These are phyloP conservation scores for Ogataea ramenticola DNA, from an alignment of 805 yeast species.

Conservation along the genomic window DNA sequence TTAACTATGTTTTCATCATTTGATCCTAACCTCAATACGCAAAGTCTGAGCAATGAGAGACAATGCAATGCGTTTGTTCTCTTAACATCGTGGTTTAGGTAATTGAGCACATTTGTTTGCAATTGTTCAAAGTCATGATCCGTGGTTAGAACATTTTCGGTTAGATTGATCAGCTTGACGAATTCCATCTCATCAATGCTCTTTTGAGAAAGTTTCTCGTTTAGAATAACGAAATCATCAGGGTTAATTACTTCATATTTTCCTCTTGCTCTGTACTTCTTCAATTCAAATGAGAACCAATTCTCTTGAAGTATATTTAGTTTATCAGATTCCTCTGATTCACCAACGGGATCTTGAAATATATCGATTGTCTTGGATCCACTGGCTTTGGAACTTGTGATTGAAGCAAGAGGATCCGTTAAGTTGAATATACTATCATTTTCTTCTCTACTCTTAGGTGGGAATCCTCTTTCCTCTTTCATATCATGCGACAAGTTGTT, in stretches of 20 bases:
- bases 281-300: not conserved
- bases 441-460: conserved; percentile 7
- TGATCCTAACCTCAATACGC: not conserved
- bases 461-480: not conserved
- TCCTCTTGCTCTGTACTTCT: not conserved
- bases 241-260: not conserved
- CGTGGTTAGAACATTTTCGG: not conserved
- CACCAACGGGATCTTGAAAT: not conserved
- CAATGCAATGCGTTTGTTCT: not conserved
- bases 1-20: not conserved
- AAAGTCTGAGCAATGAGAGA: not conserved
- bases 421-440: conserved; percentile 13
- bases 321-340: not conserved
- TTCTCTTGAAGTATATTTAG: no score
- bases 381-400: conserved; percentile 10
- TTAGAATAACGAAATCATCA: not conserved
- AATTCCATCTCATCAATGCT: not conserved
- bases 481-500: no score
- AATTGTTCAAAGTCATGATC: not conserved
- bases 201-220: not conserved
- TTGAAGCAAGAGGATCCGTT: conserved; percentile 16
- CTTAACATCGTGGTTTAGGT: not conserved
- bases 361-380: conserved; percentile 2
- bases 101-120: not conserved
- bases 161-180: not conserved